Percentiles rank a stretch among this genome's conserved stretches.
These are phyloP conservation scores for Drosera capensis DNA, from an alignment of 148 eudicot genomes.

Conservation along the genomic window DNA sequence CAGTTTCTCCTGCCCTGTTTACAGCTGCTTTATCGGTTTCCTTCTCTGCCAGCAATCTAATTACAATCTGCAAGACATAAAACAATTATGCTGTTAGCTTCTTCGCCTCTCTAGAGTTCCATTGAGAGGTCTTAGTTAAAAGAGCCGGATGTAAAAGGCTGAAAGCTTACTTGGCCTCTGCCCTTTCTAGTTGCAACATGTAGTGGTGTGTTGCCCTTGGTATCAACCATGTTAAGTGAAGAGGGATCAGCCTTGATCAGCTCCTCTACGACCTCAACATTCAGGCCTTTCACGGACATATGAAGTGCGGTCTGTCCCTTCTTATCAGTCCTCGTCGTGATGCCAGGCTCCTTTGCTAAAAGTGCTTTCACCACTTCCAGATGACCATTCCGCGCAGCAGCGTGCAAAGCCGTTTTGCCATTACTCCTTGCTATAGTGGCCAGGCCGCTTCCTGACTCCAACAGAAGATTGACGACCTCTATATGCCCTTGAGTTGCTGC, in stretches of 20 bases:
- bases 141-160: not conserved
- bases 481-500: slow-evolving; percentile 80
- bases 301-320: slow-evolving; percentile 95
- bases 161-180: slow-evolving; percentile 40
- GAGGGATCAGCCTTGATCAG: slow-evolving; percentile 52
- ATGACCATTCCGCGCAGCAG: slow-evolving; percentile 89
- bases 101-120: not conserved
- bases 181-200: slow-evolving; percentile 78
- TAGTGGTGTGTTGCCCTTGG: slow-evolving; percentile 66
- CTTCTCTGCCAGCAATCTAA: slow-evolving; percentile 27
- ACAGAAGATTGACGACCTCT: slow-evolving; percentile 49
- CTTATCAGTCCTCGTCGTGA: slow-evolving; percentile 54
- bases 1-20: slow-evolving; percentile 58
- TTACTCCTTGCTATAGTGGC: slow-evolving; percentile 68
- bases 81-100: too few relatives aligned
- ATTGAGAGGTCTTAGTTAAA: not conserved
- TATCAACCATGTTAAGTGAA: slow-evolving; percentile 49
- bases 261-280: slow-evolving; percentile 58
- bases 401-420: slow-evolving; percentile 79
- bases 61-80: slow-evolving; percentile 66
- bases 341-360: slow-evolving; percentile 41
- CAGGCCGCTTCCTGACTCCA: slow-evolving; percentile 54
- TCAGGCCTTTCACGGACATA: slow-evolving; percentile 92
- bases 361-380: slow-evolving; percentile 62
- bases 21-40: slow-evolving; percentile 38